These are phyloP conservation scores for Lepiota subincarnata DNA, from an alignment of 768 basidiomycete species.

Conservation along the genomic window DNA sequence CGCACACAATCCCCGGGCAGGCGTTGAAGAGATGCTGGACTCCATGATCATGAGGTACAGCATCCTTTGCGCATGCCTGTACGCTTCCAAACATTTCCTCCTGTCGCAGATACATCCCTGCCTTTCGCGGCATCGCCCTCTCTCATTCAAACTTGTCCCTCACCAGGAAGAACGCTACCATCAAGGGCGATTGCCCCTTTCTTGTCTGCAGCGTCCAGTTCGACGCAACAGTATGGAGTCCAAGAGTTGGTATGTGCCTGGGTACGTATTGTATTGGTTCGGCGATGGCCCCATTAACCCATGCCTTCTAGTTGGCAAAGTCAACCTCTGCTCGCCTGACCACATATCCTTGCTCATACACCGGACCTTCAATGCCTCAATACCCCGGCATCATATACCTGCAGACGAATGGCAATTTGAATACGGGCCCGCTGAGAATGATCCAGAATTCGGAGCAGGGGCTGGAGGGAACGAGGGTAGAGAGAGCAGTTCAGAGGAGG, in stretches of 20 bases:
- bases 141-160: slow-evolving; percentile 80
- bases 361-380: slow-evolving; percentile 92
- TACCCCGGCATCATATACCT: slow-evolving; percentile 89
- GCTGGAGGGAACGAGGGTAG: slow-evolving; percentile 23
- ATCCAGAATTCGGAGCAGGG: slow-evolving; percentile 60
- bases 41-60: slow-evolving; percentile 92
- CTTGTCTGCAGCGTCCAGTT: slow-evolving; percentile 71
- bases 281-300: slow-evolving; percentile 2
- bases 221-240: slow-evolving; percentile 87
- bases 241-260: slow-evolving; percentile 74
- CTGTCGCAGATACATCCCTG: slow-evolving; percentile 73
- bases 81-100: neutral
- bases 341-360: slow-evolving; percentile 89
- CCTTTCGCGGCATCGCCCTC: slow-evolving; percentile 83
- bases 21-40: slow-evolving; percentile 87
- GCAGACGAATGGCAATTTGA: slow-evolving; percentile 80
- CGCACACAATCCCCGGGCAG: slow-evolving; percentile 62
- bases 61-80: neutral
- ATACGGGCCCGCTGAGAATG: slow-evolving; percentile 77
- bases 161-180: slow-evolving; percentile 53
- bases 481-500: slow-evolving; percentile 17
- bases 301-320: slow-evolving; percentile 60
- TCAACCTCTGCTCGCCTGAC: slow-evolving; percentile 87
- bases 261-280: slow-evolving; percentile 39
- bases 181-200: slow-evolving; percentile 85